phyloP scores from a whole-genome alignment of 2,329 filamentous ascomycete genomes.

The Fusarium clavum region DNA sequence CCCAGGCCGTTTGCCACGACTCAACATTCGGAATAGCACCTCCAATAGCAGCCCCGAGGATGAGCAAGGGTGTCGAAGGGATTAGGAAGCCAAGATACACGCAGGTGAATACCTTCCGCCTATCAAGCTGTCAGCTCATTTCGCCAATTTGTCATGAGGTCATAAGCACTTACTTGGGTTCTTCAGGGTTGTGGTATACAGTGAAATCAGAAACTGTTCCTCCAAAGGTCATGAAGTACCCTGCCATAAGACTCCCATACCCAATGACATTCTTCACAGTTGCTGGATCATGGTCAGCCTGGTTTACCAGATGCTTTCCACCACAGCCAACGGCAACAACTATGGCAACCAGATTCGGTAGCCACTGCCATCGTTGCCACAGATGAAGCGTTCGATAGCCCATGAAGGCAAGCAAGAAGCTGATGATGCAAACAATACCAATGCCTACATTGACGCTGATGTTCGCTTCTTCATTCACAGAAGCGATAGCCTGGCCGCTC shows the following conservation, averaged over 20 bases:
- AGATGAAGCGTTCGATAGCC: slow-evolving; percentile 66
- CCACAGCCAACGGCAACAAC: slow-evolving; percentile 65
- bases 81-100: slow-evolving; percentile 63
- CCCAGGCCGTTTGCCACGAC: slow-evolving; percentile 47
- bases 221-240: slow-evolving; percentile 67
- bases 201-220: slow-evolving; percentile 68
- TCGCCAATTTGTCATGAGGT: slow-evolving; percentile 38
- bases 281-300: slow-evolving; percentile 55
- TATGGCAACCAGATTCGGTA: slow-evolving; percentile 64
- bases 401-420: slow-evolving; percentile 65
- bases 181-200: slow-evolving; percentile 59
- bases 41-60: slow-evolving; percentile 56
- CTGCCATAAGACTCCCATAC: slow-evolving; percentile 61
- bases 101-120: slow-evolving; percentile 41
- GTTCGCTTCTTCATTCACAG: slow-evolving; percentile 55
- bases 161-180: slow-evolving; percentile 34
- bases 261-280: slow-evolving; percentile 55
- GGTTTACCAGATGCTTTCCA: slow-evolving; percentile 60
- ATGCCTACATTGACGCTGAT: slow-evolving; percentile 67
- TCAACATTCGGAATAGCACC: slow-evolving; percentile 49
- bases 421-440: slow-evolving; percentile 64
- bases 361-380: slow-evolving; percentile 68
- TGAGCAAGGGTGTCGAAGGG: slow-evolving; percentile 51
- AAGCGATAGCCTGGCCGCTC: slow-evolving; percentile 64
- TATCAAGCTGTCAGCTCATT: slow-evolving; percentile 49